phyloP scores from a whole-genome alignment of 1,139 yeast genomes.

The Eremothecium cymbalariae region DNA sequence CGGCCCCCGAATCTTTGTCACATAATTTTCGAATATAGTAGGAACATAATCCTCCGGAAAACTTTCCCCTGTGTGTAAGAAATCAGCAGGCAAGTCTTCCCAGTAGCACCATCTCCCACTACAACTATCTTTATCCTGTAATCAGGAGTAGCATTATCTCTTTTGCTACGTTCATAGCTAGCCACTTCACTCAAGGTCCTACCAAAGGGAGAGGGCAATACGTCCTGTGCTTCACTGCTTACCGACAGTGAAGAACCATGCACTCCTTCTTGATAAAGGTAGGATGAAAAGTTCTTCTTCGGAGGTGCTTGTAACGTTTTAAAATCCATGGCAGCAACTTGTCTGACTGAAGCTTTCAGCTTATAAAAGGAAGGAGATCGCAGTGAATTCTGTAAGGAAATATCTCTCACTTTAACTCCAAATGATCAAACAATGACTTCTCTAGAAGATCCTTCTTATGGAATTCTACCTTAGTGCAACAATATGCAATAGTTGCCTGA shows the following conservation, averaged over 20 bases:
- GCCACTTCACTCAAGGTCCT: slow-evolving; percentile 23
- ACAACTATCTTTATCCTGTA: slow-evolving; percentile 53
- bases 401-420: too few species aligned
- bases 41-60: slow-evolving; percentile 79
- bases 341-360: too few species aligned
- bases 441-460: too few species aligned
- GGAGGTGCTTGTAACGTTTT: slow-evolving; percentile 3
- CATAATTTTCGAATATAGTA: slow-evolving; percentile 79
- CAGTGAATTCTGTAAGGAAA: too few species aligned
- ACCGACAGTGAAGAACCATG: too few species aligned
- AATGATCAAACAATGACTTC: too few species aligned
- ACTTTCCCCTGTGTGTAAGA: slow-evolving; percentile 71
- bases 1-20: slow-evolving; percentile 54
- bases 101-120: slow-evolving; percentile 93
- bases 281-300: slow-evolving; percentile 3
- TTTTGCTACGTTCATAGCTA: slow-evolving; percentile 21
- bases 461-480: too few species aligned
- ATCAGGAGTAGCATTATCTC: slow-evolving; percentile 17
- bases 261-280: too few species aligned
- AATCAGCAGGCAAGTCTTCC: slow-evolving; percentile 78
- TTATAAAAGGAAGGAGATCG: too few species aligned
- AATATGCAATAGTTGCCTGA: too few species aligned
- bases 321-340: slow-evolving; percentile 5
- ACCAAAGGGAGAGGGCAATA: slow-evolving; percentile 18
- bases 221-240: slow-evolving; percentile 6